Percentiles rank a stretch among this genome's conserved stretches.
Conservation (phyloP, 1,139 yeast species). For the Meyerozyma smithsonii region DNA sequence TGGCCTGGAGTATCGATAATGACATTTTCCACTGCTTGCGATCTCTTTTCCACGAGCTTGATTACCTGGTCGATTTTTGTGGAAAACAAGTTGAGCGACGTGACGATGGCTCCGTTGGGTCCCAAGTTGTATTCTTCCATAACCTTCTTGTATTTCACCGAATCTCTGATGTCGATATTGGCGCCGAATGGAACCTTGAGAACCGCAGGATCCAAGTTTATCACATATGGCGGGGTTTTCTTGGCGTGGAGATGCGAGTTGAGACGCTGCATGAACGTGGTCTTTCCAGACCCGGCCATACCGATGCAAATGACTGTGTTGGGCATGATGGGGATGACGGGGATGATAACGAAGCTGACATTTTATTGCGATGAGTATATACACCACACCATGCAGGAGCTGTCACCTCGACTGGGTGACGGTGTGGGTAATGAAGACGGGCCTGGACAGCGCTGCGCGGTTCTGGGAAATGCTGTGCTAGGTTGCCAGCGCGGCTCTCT, state of each 20-base stretch:
- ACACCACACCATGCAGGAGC: not conserved
- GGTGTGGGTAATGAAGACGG: no score
- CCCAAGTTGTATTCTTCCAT: conserved; percentile 92
- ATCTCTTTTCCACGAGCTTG: conserved; percentile 74
- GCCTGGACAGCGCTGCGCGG: no score
- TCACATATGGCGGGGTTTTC: conserved; percentile 76
- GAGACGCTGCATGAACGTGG: conserved; percentile 94
- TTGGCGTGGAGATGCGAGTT: conserved; percentile 81
- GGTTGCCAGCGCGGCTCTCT: no score
- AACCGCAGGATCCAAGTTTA: conserved; percentile 96
- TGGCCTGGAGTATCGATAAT: conserved; percentile 98
- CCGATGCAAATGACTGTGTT: conserved; percentile 82
- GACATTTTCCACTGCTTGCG: conserved; percentile 61
- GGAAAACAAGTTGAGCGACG: conserved; percentile 84
- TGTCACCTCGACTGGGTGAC: no score
- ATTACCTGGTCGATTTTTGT: conserved; percentile 97
- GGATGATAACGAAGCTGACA: no score
- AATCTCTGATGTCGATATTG: conserved; percentile 93
- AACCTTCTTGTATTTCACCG: conserved; percentile 91
- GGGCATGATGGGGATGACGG: conserved; percentile 29
- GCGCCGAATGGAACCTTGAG: conserved; percentile 87
- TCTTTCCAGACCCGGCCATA: conserved; percentile 97
- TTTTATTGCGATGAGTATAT: conserved; percentile 1
- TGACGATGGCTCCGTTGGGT: conserved; percentile 98
- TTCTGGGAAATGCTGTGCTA: no score